A percentile compares a stretch with the other conserved stretches of the same genome.
Conservation (phyloP, 441 rosid genomes). For the Codiaeum variegatum region DNA sequence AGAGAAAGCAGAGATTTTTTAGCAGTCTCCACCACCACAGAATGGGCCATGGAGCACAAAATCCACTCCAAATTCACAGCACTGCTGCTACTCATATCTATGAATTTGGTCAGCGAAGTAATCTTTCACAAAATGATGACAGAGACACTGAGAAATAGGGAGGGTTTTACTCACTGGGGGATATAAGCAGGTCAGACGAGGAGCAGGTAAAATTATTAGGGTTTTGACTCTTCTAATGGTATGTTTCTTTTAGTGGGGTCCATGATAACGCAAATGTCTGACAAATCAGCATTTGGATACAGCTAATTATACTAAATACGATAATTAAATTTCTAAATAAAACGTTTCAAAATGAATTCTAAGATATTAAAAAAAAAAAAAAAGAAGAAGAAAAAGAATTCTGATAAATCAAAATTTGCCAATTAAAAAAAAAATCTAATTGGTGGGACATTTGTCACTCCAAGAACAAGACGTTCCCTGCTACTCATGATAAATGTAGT, state of each 20-base stretch:
- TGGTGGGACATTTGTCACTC: too few relatives aligned
- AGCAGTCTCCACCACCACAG: constrained; percentile 20
- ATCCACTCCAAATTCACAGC: neutral
- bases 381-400: too few relatives aligned
- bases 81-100: neutral
- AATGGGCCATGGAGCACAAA: constrained; percentile 5
- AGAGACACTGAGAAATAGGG: neutral
- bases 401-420: too few relatives aligned
- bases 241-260: neutral
- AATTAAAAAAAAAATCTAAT: too few relatives aligned
- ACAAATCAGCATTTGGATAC: neutral
- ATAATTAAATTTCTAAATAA: too few relatives aligned
- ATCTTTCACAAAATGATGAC: neutral
- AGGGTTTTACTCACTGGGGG: neutral
- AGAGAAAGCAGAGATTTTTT: constrained; percentile 26
- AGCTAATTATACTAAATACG: neutral
- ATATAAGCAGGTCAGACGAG: neutral
- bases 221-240: constrained; percentile 9
- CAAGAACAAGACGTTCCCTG: too few relatives aligned
- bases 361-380: too few relatives aligned
- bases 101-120: neutral
- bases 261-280: neutral
- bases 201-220: constrained; percentile 6
- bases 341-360: too few relatives aligned
- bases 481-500: too few relatives aligned